These are phyloP conservation scores for Colletotrichum sp. DNA, from an alignment of 2,329 filamentous ascomycete genomes.

Conservation along the genomic window DNA sequence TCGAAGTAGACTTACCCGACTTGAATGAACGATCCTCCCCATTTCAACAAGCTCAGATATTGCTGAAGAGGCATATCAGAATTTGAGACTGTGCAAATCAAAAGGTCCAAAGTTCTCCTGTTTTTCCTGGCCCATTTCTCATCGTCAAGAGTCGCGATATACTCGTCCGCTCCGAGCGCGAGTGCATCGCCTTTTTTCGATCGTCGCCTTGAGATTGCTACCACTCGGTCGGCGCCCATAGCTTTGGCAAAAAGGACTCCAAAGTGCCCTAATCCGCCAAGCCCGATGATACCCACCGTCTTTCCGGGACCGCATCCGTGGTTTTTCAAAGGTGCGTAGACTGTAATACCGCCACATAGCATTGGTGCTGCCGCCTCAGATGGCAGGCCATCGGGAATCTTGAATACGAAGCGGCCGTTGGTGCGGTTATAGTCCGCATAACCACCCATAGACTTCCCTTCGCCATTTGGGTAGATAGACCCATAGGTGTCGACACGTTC, in stretches of 20 bases:
- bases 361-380: slow-evolving; percentile 61
- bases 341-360: slow-evolving; percentile 74
- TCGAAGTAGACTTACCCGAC: slow-evolving; percentile 43
- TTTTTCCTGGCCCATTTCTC: slow-evolving; percentile 60
- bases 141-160: slow-evolving; percentile 51
- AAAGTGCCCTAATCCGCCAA: slow-evolving; percentile 74
- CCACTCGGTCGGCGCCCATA: slow-evolving; percentile 64
- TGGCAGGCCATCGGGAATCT: slow-evolving; percentile 46
- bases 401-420: slow-evolving; percentile 52
- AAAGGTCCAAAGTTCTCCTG: slow-evolving; percentile 58
- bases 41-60: slow-evolving; percentile 67
- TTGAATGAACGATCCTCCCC: slow-evolving; percentile 67
- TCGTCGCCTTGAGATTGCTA: slow-evolving; percentile 60
- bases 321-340: slow-evolving; percentile 66
- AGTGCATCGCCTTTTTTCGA: slow-evolving; percentile 60
- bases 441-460: slow-evolving; percentile 58
- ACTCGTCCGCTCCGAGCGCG: slow-evolving; percentile 62
- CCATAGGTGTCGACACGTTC: slow-evolving; percentile 57
- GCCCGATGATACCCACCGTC: slow-evolving; percentile 69
- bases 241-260: slow-evolving; percentile 73
- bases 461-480: slow-evolving; percentile 53
- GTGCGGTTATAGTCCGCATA: slow-evolving; percentile 38
- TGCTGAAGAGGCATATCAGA: slow-evolving; percentile 62
- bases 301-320: slow-evolving; percentile 73
- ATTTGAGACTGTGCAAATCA: slow-evolving; percentile 62